Percentiles rank a stretch among this genome's conserved stretches.
These are phyloP conservation scores for Tilletia walkeri DNA, from an alignment of 1,284 basidiomycete species.

Conservation along the genomic window DNA sequence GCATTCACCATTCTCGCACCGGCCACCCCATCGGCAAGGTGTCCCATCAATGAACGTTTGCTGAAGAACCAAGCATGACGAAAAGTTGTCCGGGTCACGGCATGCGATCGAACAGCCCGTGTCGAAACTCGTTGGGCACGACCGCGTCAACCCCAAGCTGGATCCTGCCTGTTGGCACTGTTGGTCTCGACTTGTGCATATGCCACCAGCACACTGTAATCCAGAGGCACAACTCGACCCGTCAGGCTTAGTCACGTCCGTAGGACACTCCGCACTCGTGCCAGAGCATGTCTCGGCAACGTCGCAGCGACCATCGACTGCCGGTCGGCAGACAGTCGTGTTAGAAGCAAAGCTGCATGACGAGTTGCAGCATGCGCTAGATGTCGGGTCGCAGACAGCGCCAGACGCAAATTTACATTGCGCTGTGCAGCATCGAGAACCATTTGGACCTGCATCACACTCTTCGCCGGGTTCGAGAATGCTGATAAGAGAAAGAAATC, in stretches of 20 bases:
- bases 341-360: constrained; percentile 70
- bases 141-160: constrained; percentile 65
- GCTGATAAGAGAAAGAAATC: constrained; percentile 32
- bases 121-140: constrained; percentile 64
- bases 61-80: constrained; percentile 71
- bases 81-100: constrained; percentile 66
- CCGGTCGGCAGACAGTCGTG: constrained; percentile 68
- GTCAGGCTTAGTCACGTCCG: constrained; percentile 68
- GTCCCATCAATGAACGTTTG: constrained; percentile 78
- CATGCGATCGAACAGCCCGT: constrained; percentile 76
- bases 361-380: constrained; percentile 72
- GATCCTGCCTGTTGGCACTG: constrained; percentile 77
- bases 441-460: constrained; percentile 77
- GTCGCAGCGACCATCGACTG: constrained; percentile 72
- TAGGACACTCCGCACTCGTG: constrained; percentile 70
- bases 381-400: constrained; percentile 77
- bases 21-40: constrained; percentile 71
- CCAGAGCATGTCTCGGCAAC: constrained; percentile 77
- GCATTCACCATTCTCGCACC: constrained; percentile 64
- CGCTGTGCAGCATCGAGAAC: constrained; percentile 68
- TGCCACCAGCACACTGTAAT: constrained; percentile 74
- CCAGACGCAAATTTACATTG: constrained; percentile 75
- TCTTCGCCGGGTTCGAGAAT: constrained; percentile 69
- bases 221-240: constrained; percentile 62
- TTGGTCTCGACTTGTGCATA: constrained; percentile 72